Conservation (phyloP, 2,329 filamentous ascomycete species). For the Raffaelea arxii region DNA sequence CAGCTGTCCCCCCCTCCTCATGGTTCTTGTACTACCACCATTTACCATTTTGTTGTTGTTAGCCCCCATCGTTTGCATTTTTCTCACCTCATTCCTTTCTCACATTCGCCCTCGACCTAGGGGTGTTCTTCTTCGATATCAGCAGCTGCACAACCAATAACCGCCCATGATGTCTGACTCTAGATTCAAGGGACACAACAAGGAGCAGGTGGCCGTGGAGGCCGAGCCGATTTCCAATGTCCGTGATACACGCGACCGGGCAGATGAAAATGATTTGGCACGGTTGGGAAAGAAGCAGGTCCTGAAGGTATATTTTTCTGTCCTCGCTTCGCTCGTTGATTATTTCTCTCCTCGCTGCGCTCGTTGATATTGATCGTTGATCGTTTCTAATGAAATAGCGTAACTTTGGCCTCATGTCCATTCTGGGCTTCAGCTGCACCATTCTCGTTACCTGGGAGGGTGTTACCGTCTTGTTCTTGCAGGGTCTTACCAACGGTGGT, state of each 20-base stretch:
- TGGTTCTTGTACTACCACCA: neutral
- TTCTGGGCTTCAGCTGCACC: conserved; percentile 42
- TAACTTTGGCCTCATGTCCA: conserved; percentile 39
- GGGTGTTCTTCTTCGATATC: neutral
- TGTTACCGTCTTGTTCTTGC: conserved; percentile 19
- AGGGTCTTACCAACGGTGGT: conserved; percentile 38
- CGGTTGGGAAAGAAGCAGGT: neutral
- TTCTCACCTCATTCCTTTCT: neutral
- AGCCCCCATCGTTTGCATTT: neutral
- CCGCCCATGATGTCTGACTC: neutral
- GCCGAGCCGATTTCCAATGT: neutral
- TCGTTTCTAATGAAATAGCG: conserved; percentile 19
- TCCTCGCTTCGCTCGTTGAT: too few relatives aligned
- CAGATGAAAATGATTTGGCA: neutral
- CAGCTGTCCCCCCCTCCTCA: neutral
- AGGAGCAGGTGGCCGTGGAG: neutral
- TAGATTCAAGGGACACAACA: neutral
- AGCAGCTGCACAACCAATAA: neutral
- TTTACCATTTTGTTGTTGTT: neutral
- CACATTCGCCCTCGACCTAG: neutral
- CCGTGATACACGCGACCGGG: neutral
- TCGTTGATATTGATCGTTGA: neutral
- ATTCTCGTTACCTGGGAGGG: conserved; percentile 44
- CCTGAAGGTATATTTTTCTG: neutral
- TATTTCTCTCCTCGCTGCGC: neutral